A percentile compares a stretch with the other conserved stretches of the same genome.
Evolutionary conservation across 1,139 yeast genomes (phyloP).

Genomic region (Suhomyces bokatorum): DNA sequence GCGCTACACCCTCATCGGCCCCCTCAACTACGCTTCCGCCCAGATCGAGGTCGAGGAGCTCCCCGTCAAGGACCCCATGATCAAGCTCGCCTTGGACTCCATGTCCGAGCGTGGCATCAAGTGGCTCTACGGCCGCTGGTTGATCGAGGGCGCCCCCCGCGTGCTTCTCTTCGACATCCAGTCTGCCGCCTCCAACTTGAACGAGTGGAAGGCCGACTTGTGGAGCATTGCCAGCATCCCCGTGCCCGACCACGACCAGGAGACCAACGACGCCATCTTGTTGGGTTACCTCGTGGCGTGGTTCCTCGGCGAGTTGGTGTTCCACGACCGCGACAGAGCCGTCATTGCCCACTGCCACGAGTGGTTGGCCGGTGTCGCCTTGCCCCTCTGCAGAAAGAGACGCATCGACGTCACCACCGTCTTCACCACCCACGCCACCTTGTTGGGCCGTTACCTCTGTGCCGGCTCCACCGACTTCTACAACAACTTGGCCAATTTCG

Average conservation of each 20-base stretch:
- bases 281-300: constrained; percentile 94
- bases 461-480: constrained; percentile 96
- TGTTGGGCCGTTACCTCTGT: constrained; percentile 91
- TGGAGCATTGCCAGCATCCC: constrained; percentile 95
- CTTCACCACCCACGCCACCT: constrained; percentile 96
- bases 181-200: constrained; percentile 66
- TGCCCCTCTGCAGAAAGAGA: constrained; percentile 89
- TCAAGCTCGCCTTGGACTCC: constrained; percentile 63
- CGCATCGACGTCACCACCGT: constrained; percentile 92
- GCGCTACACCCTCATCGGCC: constrained; percentile 85
- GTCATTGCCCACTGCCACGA: constrained; percentile 95
- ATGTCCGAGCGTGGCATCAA: constrained; percentile 81
- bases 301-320: constrained; percentile 92
- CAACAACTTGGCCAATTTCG: constrained; percentile 86
- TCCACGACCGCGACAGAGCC: constrained; percentile 79
- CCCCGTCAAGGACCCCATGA: constrained; percentile 62
- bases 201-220: constrained; percentile 93
- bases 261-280: constrained; percentile 88
- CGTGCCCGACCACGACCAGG: constrained; percentile 83
- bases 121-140: constrained; percentile 92
- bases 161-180: constrained; percentile 84
- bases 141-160: constrained; percentile 95
- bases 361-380: constrained; percentile 96
- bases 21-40: constrained; percentile 77
- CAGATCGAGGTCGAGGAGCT: constrained; percentile 93